These are phyloP conservation scores for Hammondia hammondi DNA, from an alignment of 169 alveolate genomes.

Conservation along the genomic window DNA sequence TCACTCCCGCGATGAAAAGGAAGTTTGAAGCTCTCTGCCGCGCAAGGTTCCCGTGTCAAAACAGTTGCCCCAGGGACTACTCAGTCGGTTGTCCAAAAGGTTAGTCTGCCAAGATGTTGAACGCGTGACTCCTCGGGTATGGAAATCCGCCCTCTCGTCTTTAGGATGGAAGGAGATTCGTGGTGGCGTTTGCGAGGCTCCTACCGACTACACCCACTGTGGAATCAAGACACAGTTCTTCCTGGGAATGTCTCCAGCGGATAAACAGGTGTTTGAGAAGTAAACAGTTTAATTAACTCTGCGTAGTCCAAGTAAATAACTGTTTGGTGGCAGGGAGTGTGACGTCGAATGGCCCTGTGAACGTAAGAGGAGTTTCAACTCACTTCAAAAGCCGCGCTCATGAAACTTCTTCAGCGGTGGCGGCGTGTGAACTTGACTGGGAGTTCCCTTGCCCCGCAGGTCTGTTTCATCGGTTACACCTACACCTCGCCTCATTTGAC, in stretches of 20 bases:
- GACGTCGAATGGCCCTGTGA: slow-evolving; percentile 37
- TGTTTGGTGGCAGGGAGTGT: slow-evolving; percentile 5
- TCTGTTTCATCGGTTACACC: background rate
- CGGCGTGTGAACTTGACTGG: slow-evolving; percentile 50
- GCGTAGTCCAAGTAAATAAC: background rate
- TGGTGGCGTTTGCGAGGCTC: slow-evolving; percentile 29
- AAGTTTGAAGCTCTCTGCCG: slow-evolving; percentile 31
- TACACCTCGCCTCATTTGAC: background rate
- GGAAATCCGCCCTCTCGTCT: background rate
- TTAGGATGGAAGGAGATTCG: slow-evolving; percentile 16
- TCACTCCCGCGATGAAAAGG: slow-evolving; percentile 55
- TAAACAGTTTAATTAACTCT: background rate
- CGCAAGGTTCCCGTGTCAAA: slow-evolving; percentile 55
- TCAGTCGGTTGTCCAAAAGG: slow-evolving; percentile 50
- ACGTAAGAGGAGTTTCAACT: background rate
- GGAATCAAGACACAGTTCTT: background rate
- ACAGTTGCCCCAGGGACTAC: slow-evolving; percentile 58
- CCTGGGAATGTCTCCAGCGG: background rate
- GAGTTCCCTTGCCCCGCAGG: slow-evolving; percentile 56
- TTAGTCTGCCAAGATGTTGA: background rate
- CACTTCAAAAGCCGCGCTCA: background rate
- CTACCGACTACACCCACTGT: background rate
- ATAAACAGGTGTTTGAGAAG: slow-evolving; percentile 3
- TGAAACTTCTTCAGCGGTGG: slow-evolving; percentile 5
- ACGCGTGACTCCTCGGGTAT: background rate